Percentiles rank a stretch among this genome's conserved stretches.
phyloP scores from a whole-genome alignment of 768 basidiomycete genomes.

The Termitomyces heimii region DNA sequence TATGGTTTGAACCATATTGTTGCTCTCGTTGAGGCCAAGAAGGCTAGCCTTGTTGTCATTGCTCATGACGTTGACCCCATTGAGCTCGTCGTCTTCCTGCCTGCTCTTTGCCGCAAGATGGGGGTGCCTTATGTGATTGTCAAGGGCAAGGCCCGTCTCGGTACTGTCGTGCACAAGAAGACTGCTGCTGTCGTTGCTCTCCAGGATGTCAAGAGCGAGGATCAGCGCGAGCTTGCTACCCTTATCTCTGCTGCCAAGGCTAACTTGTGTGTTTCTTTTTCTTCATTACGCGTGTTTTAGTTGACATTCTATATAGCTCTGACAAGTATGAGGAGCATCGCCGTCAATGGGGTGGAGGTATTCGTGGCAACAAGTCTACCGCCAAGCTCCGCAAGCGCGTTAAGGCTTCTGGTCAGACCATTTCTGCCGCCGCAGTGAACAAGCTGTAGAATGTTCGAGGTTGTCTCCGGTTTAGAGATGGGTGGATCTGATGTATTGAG shows the following conservation, averaged over 20 bases:
- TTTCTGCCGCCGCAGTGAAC: slow-evolving; percentile 46
- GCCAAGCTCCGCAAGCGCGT: slow-evolving; percentile 93
- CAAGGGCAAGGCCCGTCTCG: slow-evolving; percentile 97
- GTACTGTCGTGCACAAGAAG: slow-evolving; percentile 98
- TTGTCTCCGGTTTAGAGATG: slow-evolving; percentile 9
- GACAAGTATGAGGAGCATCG: slow-evolving; percentile 93
- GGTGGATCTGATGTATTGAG: slow-evolving; percentile 2
- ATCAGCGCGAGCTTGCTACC: slow-evolving; percentile 88
- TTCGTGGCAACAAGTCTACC: slow-evolving; percentile 92
- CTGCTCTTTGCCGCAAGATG: slow-evolving; percentile 99
- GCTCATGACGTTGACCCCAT: slow-evolving; percentile 99
- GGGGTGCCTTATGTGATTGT: slow-evolving; percentile 98
- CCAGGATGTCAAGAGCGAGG: slow-evolving; percentile 93
- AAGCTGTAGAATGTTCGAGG: slow-evolving; percentile 49
- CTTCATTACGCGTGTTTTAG: background rate
- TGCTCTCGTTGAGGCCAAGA: slow-evolving; percentile 95
- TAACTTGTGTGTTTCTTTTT: slow-evolving; percentile 72
- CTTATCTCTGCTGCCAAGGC: slow-evolving; percentile 92
- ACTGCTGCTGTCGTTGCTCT: slow-evolving; percentile 88
- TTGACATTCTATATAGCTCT: slow-evolving; percentile 36
- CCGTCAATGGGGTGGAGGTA: slow-evolving; percentile 92
- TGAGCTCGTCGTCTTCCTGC: slow-evolving; percentile 97
- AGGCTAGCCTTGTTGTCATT: slow-evolving; percentile 92
- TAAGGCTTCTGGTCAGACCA: slow-evolving; percentile 76
- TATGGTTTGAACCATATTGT: slow-evolving; percentile 97